These are phyloP conservation scores for Pinus albicaulis DNA, from an alignment of 75 land plant genomes.

Conservation along the genomic window DNA sequence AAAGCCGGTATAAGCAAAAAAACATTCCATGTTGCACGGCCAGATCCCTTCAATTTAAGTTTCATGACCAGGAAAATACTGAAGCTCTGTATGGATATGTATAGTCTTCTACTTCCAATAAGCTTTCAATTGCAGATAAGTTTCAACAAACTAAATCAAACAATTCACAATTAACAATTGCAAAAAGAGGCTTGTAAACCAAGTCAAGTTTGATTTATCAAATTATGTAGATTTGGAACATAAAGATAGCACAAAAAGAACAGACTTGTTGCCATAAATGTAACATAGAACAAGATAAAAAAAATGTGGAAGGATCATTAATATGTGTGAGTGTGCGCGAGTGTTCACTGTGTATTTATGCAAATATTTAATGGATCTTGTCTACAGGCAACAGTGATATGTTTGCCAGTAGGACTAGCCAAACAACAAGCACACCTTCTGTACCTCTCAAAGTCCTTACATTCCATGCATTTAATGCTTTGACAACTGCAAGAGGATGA, in stretches of 20 bases:
- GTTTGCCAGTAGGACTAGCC: slow-evolving; percentile 83
- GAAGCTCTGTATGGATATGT: background rate
- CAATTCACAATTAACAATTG: too few species aligned
- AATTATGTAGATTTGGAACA: too few species aligned
- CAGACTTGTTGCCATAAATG: too few species aligned
- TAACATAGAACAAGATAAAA: too few species aligned
- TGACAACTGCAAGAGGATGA: slow-evolving; percentile 28
- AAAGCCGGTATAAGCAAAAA: background rate
- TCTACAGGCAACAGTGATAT: slow-evolving; percentile 90
- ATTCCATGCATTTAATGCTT: slow-evolving; percentile 52
- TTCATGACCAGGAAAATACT: background rate
- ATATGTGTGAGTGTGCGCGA: too few species aligned
- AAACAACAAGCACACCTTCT: slow-evolving; percentile 69
- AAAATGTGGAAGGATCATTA: too few species aligned
- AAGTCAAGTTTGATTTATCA: too few species aligned
- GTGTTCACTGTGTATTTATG: too few species aligned
- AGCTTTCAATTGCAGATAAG: background rate
- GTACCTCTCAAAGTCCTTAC: slow-evolving; percentile 75
- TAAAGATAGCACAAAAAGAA: too few species aligned
- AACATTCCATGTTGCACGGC: background rate
- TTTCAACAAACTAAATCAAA: background rate
- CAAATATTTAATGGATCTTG: background rate
- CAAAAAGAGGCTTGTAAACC: too few species aligned
- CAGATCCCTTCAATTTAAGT: background rate
- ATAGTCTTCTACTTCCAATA: background rate